Evolutionary conservation across 2,329 filamentous ascomycete genomes (phyloP), one percentile per base, ranked within the genome.

Genomic region (Trichoderma atrobrunneum): DNA sequence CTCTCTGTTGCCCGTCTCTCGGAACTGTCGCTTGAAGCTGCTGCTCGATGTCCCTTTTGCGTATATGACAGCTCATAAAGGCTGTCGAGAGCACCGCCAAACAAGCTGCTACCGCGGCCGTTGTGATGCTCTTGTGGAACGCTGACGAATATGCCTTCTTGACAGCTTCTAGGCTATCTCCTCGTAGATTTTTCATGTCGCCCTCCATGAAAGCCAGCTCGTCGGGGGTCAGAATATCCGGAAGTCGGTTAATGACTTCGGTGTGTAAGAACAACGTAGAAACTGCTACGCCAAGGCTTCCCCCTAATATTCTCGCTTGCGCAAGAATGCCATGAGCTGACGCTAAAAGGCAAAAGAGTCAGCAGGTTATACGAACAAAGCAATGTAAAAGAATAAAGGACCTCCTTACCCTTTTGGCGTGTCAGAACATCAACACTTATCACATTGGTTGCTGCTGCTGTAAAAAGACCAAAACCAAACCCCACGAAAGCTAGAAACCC

Each of bases 261-360:
- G 80, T 64, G 73, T 79, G 57, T 75, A 87, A 75, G 18, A 88
- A 81, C 18, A 84, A 84, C 1, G 87, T 85, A 24, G 86, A 88
- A 1, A 84, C 82, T 3, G 87, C 85, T 67, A 89, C 87, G 3
- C 87, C 87, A 32, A 88, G 79, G 71, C 86, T 87, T 7, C 87
- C 87, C 5, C 87, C 87, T 0, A 88, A 79, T 26, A 88, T 83
- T 36, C 87, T 82, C 28, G 84, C 78, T 70, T 88, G 86, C 0
- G 86, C 84, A 14, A 88, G 76, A 51, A 88, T 84, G 0, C 86
- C 87, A 74, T 89, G 87, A 0, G 86, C 85, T 12, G 85, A 80
- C 14, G 86, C 86, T 87, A 56, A 56, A 11, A 34, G 8, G 18
- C 21, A 10, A 21, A 51, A 34, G 3, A 5, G 32, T 60, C 62